Base-by-base conservation (phyloP, 2,329 filamentous ascomycete genomes). In the Fusarium staphyleae region DNA sequence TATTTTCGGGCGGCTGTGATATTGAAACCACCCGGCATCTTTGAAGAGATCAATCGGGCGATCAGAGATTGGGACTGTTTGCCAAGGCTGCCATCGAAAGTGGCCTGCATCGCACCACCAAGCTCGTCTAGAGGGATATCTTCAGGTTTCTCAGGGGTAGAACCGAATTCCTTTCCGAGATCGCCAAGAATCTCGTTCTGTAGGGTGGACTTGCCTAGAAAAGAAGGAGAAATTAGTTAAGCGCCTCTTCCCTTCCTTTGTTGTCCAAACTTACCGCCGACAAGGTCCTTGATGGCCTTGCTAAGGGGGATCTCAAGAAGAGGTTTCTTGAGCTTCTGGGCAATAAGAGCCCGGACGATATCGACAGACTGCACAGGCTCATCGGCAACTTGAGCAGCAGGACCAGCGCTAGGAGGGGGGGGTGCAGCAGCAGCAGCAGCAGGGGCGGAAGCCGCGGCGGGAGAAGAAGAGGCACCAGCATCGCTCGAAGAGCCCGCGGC, bases 21-120 rank as follows among this genome's bases (percentile, higher is more conserved):
- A 75, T 98, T 99, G 85, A 99, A 99, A 58, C 95, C 95, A 79
- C 93, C 95, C 40, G 95, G 95, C 95, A 99, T 99, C 79, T 99
- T 99, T 24, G 95, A 97, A 2, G 95, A 98, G 35, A 99, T 95
- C 72, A 99, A 81, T 66, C 95, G 89, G 42, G 95, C 95, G 73
- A 99, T 89, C 51, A 99, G 84, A 3, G 93, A 96, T 47, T 90
- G 89, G 0, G 95, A 96, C 67, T 97, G 93, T 78, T 99, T 99
- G 75, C 95, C 95, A 57, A 99, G 86, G 78, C 96, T 93, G 66
- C 95, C 95, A 77, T 97, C 95, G 79, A 99, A 99, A n/a, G 93
- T 98, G 39, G 91, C 88, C 78, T 99, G 95, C 89, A 99, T 96
- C 8, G 95, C 82, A 48, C 90, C 91, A 80, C 93, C 90, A 55